These are phyloP conservation scores for Talaromyces stipitatus DNA, from an alignment of 495 filamentous ascomycete species.

Conservation along the genomic window DNA sequence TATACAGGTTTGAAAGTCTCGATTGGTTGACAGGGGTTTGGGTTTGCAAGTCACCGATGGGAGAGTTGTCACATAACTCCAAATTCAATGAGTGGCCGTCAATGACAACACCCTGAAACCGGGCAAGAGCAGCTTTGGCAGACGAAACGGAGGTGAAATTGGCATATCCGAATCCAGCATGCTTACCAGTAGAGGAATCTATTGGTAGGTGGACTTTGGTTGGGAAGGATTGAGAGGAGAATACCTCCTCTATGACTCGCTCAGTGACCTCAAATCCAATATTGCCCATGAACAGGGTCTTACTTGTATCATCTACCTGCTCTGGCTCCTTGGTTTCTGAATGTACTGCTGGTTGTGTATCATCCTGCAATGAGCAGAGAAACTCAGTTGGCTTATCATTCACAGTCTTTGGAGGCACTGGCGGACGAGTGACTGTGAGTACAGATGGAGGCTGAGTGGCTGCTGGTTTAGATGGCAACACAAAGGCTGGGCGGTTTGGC, in stretches of 20 bases:
- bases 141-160: conserved; percentile 68
- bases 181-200: conserved; percentile 67
- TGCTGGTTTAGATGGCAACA: background rate
- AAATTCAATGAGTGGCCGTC: conserved; percentile 79
- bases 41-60: conserved; percentile 14
- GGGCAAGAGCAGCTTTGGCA: conserved; percentile 66
- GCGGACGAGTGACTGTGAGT: background rate
- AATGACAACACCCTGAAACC: conserved; percentile 66
- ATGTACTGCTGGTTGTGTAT: background rate
- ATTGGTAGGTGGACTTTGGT: conserved; percentile 77
- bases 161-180: conserved; percentile 92
- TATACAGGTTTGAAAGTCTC: background rate
- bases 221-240: conserved; percentile 64
- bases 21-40: background rate
- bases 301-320: conserved; percentile 47
- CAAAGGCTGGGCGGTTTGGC: conserved; percentile 5
- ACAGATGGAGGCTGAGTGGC: background rate
- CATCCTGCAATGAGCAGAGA: background rate
- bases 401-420: background rate
- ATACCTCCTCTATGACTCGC: conserved; percentile 63
- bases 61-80: conserved; percentile 58
- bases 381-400: background rate
- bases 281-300: conserved; percentile 90
- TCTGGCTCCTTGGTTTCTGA: conserved; percentile 46
- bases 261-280: conserved; percentile 75